phyloP scores from a whole-genome alignment of 345 rosid genomes.

The Stellera chamaejasme region DNA sequence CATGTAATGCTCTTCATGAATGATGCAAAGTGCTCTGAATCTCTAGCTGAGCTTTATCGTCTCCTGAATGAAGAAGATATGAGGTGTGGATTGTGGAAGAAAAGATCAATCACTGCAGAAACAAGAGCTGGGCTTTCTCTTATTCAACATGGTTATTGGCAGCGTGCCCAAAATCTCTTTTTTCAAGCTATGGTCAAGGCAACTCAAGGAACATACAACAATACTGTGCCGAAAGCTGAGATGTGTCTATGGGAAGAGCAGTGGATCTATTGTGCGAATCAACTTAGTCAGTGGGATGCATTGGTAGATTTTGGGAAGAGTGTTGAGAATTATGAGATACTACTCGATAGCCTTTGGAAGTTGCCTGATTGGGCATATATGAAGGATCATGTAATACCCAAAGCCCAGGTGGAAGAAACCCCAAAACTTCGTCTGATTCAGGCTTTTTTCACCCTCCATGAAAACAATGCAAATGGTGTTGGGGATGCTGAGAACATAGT shows the following conservation, averaged over 20 bases:
- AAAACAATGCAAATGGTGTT: constrained; percentile 63
- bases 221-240: constrained; percentile 98
- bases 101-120: constrained; percentile 88
- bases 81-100: constrained; percentile 99
- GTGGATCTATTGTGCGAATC: constrained; percentile 90
- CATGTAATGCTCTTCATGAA: constrained; percentile 88
- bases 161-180: constrained; percentile 86
- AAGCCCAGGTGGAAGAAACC: constrained; percentile 99
- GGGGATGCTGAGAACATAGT: constrained; percentile 91
- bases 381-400: constrained; percentile 95
- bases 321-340: constrained; percentile 87
- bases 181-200: constrained; percentile 99
- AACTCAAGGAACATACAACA: constrained; percentile 95
- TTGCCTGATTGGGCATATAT: constrained; percentile 89
- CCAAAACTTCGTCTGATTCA: constrained; percentile 91
- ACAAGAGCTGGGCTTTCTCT: constrained; percentile 96
- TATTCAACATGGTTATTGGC: constrained; percentile 99
- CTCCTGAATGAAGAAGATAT: constrained; percentile 96
- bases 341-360: constrained; percentile 95
- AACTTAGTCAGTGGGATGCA: constrained; percentile 99
- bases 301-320: constrained; percentile 89
- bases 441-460: constrained; percentile 91
- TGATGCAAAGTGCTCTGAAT: constrained; percentile 89
- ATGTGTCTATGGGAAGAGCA: constrained; percentile 99
- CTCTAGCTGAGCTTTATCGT: constrained; percentile 93